Base-by-base conservation (phyloP, 2,329 filamentous ascomycete species). In the Fusarium goolgardi region DNA sequence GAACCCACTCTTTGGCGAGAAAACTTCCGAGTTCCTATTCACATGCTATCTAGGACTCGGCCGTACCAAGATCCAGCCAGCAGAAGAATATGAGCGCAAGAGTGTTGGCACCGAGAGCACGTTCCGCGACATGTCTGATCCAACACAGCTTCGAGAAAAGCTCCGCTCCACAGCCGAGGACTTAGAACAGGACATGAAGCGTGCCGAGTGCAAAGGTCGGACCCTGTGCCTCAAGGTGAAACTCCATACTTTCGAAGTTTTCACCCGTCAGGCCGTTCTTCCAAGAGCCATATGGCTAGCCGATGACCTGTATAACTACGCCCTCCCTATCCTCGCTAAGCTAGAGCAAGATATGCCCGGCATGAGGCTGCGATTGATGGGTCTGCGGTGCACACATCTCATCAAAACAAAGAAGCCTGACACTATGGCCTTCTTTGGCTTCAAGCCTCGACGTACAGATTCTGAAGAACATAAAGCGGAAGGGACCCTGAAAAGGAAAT, bases 51-150 rank as follows among this genome's bases (percentile, higher is more conserved):
- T 98, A 1, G 96, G 96, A 1, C 84, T 98, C 0, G 96, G 96
- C 1, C 85, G 94, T 32, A 98, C 95, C 1, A 88, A 86, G 41
- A 87, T 98, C 6, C 91, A 95, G 61, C 95, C 94, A 0, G 91
- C 92, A 1, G 94, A 96, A 72, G 93, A 95, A 58, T 93, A 94
- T 70, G 93, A 97, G 76, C 88, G 96, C 18, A 98, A 98, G 77
- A 96, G 93, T 68, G 91, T 98, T 1, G 95, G 96, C 20, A 97
- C 94, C 0, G 96, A 99, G 78, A 91, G 91, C 65, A 98, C 95
- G 0, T 99, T 99, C 73, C 83, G 86, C 39, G 94, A 97, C 49
- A 88, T 97, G 73, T 87, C 86, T 3, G 89, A 90, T 54, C 87
- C 90, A 16, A 78, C 80, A 1, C 86, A 90, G 59, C 82, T 98